Percentiles rank a stretch among this genome's conserved stretches.
Evolutionary conservation across 768 basidiomycete genomes (phyloP).

Genomic region (Leccinum longicurvipes): DNA sequence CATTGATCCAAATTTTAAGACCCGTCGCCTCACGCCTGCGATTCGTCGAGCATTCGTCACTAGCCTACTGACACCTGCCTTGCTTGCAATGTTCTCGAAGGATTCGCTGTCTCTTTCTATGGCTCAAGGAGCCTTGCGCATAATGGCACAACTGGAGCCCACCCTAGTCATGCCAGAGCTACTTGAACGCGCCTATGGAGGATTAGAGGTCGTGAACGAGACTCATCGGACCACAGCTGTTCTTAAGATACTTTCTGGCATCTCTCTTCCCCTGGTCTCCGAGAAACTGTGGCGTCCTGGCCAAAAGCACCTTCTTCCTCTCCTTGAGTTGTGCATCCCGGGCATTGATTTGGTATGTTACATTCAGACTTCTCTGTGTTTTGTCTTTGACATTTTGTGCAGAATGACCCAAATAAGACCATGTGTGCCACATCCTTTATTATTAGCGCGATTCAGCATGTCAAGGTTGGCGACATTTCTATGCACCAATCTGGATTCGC

Average conservation of each 20-base stretch:
- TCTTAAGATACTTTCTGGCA: slow-evolving; percentile 75
- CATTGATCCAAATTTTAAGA: slow-evolving; percentile 35
- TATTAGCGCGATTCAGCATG: slow-evolving; percentile 64
- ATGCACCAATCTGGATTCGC: slow-evolving; percentile 55
- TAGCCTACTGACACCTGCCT: slow-evolving; percentile 77
- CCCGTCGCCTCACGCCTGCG: slow-evolving; percentile 70
- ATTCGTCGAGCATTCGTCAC: slow-evolving; percentile 83
- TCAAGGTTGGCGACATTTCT: slow-evolving; percentile 76
- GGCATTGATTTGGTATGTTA: slow-evolving; percentile 80
- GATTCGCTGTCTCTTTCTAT: slow-evolving; percentile 78
- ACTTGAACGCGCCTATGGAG: slow-evolving; percentile 86
- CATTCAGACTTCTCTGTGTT: not conserved
- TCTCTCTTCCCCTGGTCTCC: slow-evolving; percentile 71
- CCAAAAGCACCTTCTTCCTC: slow-evolving; percentile 82
- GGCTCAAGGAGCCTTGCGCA: slow-evolving; percentile 75
- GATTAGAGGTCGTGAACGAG: slow-evolving; percentile 91
- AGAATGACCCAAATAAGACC: slow-evolving; percentile 83
- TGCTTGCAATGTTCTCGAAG: slow-evolving; percentile 90
- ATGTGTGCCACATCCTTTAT: slow-evolving; percentile 80
- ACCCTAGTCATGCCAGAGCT: slow-evolving; percentile 85
- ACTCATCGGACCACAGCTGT: slow-evolving; percentile 94
- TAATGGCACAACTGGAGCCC: slow-evolving; percentile 78
- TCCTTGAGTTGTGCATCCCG: slow-evolving; percentile 85
- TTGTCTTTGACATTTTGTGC: slow-evolving; percentile 2
- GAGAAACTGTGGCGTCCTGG: slow-evolving; percentile 82